Base-by-base conservation (phyloP, 2,329 filamentous ascomycete species). In the Trichoderma afroharzianum region DNA sequence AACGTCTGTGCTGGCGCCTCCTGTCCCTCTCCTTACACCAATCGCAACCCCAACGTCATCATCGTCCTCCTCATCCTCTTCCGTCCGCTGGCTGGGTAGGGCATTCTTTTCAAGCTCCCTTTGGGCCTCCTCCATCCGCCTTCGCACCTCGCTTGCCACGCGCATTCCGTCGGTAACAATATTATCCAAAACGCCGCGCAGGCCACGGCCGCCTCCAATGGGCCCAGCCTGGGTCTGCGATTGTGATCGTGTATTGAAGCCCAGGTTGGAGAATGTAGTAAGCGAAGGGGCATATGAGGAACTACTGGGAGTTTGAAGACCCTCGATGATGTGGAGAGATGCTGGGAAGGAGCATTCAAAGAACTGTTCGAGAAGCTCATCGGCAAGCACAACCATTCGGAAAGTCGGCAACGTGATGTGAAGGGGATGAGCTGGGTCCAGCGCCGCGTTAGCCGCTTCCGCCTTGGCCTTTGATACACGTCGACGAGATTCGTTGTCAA, bases 131-230 rank as follows among this genome's bases (percentile, higher is more conserved):
- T 99, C 95, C 92, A 98, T 97, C 58, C 95, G 88, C 77, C 95
- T 90, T 75, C 93, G 88, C 66, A 99, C 95, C 80, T 99, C 96
- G 1, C 92, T 93, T 0, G 96, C 96, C 72, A 98, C 95, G 39
- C 95, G 91, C 91, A 98, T 98, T 55, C 96, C 96, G 79, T 99
- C 96, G 2, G 93, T 97, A 74, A 98, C 96, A 77, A 99, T 98
- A 77, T 97, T 97, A 83, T 99, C 96, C 50, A 99, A 85, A 72
- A 99, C 96, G 24, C 96, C 96, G 55, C 96, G 88, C 1, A 99
- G 87, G 26, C 96, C 94, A 75, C 95, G 88, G 85, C 77, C 91
- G 86, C 73, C 91, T 73, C 81, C 77, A 53, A 80, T 75, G 74
- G 83, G 77, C 63, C 82, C 79, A 3, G 81, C 78, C 59, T 82